phyloP scores from a whole-genome alignment of 1,284 basidiomycete genomes.

The Marasmius oreades region DNA sequence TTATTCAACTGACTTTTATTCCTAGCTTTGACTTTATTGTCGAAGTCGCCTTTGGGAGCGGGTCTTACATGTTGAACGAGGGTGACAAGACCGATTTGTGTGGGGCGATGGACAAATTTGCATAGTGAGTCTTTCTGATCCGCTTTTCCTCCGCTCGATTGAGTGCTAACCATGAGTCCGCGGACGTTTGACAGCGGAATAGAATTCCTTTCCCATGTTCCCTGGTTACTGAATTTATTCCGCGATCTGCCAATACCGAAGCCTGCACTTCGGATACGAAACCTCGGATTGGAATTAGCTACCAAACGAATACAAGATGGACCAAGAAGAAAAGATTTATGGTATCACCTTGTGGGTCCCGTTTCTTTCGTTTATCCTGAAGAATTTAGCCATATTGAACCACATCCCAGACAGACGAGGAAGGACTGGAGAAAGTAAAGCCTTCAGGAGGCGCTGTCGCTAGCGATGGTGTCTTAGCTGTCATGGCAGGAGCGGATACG shows the following conservation, averaged over 20 bases:
- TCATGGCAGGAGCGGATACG: slow-evolving; percentile 59
- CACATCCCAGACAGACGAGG: slow-evolving; percentile 41
- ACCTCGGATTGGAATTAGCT: slow-evolving; percentile 32
- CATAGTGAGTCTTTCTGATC: slow-evolving; percentile 28
- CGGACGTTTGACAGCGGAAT: slow-evolving; percentile 2
- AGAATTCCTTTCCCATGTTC: slow-evolving; percentile 9
- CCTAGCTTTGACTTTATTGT: slow-evolving; percentile 60
- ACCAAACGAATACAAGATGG: slow-evolving; percentile 30
- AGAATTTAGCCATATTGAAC: too few species aligned
- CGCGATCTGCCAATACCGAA: slow-evolving; percentile 7
- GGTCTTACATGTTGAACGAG: slow-evolving; percentile 37
- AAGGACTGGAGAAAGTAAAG: slow-evolving; percentile 33
- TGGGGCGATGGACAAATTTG: slow-evolving; percentile 32
- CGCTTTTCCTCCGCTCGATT: neutral
- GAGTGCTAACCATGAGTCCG: too few species aligned
- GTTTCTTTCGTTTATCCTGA: too few species aligned
- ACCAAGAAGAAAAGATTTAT: slow-evolving; percentile 43
- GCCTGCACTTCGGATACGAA: slow-evolving; percentile 20
- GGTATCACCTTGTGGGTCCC: slow-evolving; percentile 37
- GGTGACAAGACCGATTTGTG: slow-evolving; percentile 33
- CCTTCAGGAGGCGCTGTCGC: slow-evolving; percentile 35
- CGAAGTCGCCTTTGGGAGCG: slow-evolving; percentile 52
- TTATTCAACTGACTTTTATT: slow-evolving; percentile 6
- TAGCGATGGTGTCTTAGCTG: slow-evolving; percentile 44
- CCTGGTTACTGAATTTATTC: slow-evolving; percentile 8